phyloP scores from a whole-genome alignment of 148 eudicot species.

The Nepenthes mirabilis region DNA sequence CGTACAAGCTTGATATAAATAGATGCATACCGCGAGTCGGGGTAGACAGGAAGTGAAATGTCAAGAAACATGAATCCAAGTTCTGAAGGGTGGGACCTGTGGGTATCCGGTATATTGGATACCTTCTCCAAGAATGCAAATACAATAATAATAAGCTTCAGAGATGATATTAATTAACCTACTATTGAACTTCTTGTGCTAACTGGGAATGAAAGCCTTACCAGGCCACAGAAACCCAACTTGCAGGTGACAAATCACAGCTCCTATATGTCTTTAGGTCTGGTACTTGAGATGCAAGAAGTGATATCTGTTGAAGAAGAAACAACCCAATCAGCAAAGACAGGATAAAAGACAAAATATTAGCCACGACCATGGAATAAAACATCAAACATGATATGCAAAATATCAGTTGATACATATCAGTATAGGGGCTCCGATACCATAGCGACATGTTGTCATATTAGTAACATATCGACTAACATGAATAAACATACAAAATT shows the following conservation, averaged over 20 bases:
- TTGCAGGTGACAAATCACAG: conserved; percentile 66
- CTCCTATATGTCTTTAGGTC: conserved; percentile 57
- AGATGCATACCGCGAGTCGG: conserved; percentile 38
- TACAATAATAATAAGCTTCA: background rate
- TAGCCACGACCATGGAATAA: no score
- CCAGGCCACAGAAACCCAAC: conserved; percentile 99
- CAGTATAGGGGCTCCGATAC: no score
- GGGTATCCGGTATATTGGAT: conserved; percentile 92
- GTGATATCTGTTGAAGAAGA: conserved; percentile 40
- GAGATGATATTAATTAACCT: background rate
- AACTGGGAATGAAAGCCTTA: conserved; percentile 17
- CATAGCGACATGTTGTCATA: no score
- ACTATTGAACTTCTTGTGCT: background rate
- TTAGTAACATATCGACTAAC: no score
- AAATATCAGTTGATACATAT: no score
- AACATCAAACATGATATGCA: no score
- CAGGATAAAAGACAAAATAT: background rate
- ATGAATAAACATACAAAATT: no score
- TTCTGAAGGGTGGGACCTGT: conserved; percentile 86
- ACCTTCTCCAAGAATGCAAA: conserved; percentile 30
- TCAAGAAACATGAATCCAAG: conserved; percentile 89
- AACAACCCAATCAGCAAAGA: background rate
- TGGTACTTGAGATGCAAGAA: conserved; percentile 52
- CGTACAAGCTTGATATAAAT: background rate
- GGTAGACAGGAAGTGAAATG: conserved; percentile 76